Base-by-base conservation (phyloP, 73 alveolate genomes). In the Breviolum minutum region DNA sequence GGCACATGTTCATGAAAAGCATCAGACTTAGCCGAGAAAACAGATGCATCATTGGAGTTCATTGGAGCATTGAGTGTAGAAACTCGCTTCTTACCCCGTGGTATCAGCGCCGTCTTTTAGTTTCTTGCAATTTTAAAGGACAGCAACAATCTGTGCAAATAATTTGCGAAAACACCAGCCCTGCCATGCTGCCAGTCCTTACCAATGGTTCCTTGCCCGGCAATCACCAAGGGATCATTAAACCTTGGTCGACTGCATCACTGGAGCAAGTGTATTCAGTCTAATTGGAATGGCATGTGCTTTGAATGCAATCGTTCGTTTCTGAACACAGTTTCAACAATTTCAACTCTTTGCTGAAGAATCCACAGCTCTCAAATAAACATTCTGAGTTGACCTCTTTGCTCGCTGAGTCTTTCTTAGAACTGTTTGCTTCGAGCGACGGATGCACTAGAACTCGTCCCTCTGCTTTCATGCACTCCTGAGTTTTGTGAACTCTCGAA, bases 151-250 rank as follows among this genome's bases (percentile, higher is more conserved):
- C 24, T 4, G 77, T 14, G n/a, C 17, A 40, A 74, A 26, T 6
- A 26, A 6, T 19, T 48, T 82, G 29, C 22, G 40, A 82, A 71
- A 2, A 1, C 0, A 8, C 27, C 61, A 27, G 32, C 29, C 63
- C 30, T 48, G 32, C 16, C 68, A 13, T 20, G 70, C 8, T 29
- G 29, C 60, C 89, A 10, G 40, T 71, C 97, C 97, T 91, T 79
- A 40, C 99, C 99, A 29, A 94, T 94, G 81, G 99, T 94, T 4
- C 99, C 99, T 94, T 99, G 99, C 69, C 99, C 99, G 8, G 99
- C 99, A 76, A 99, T 99, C 64, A 99, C 99, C 88, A 95, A 63
- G 27, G 98, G 96, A 73, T 99, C 99, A 66, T 99, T 95, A 94
- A 99, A 99, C 97, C 97, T 91, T 26, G 54, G 54, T 0, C 54